Conservation (phyloP, 2,329 filamentous ascomycete genomes). For the Sarocladium brachiariae region DNA sequence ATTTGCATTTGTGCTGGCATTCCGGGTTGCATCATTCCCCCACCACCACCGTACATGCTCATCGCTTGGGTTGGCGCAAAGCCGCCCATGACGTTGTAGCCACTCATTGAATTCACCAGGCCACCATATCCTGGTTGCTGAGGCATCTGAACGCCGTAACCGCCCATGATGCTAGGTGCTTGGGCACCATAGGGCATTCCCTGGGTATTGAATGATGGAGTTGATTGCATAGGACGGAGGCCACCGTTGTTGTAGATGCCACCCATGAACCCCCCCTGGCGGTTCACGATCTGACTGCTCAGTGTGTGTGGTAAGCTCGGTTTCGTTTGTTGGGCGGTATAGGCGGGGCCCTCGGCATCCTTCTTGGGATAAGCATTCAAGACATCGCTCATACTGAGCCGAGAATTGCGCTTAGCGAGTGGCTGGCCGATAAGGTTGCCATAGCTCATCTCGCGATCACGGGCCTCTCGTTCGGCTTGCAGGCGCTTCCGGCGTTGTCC, state of each 20-base stretch:
- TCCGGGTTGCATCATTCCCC: constrained; percentile 20
- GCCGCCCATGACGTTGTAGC: constrained; percentile 16
- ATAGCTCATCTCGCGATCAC: constrained; percentile 46
- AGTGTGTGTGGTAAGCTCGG: constrained; percentile 38
- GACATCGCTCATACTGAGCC: constrained; percentile 51
- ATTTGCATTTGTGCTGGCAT: constrained; percentile 20
- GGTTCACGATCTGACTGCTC: constrained; percentile 21
- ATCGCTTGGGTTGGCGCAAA: constrained; percentile 17
- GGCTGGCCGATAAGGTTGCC: constrained; percentile 18
- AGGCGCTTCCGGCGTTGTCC: constrained; percentile 70
- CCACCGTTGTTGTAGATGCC: constrained; percentile 48
- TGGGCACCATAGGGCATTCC: neutral
- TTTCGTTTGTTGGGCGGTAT: neutral
- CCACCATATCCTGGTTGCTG: constrained; percentile 16
- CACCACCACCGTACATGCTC: constrained; percentile 20
- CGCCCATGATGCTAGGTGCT: constrained; percentile 4
- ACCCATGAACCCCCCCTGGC: constrained; percentile 40
- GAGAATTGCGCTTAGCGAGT: neutral
- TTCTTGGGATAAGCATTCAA: constrained; percentile 36
- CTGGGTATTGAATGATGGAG: constrained; percentile 20
- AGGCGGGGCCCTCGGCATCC: constrained; percentile 23
- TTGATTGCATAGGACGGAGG: constrained; percentile 17
- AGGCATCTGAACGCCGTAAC: constrained; percentile 21
- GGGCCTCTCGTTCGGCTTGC: constrained; percentile 61
- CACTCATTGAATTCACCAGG: constrained; percentile 14